phyloP scores from a whole-genome alignment of 75 land plant genomes.

The Cunninghamia lanceolata region DNA sequence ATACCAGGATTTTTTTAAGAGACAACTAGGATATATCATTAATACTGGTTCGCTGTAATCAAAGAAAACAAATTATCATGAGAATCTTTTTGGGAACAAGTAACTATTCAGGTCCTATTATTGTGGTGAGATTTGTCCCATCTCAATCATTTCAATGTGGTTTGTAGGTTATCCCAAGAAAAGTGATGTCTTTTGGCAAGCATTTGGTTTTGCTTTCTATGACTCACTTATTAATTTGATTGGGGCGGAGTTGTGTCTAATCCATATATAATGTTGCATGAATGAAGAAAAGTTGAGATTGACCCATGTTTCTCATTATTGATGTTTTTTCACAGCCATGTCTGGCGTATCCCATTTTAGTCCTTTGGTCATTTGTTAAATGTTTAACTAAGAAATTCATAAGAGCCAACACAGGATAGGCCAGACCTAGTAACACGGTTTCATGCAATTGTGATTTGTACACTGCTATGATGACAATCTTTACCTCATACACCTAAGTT shows the following conservation, averaged over 20 bases:
- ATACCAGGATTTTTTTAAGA: not conserved
- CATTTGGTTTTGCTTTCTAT: not conserved
- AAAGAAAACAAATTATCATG: not conserved
- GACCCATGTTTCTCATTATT: not conserved
- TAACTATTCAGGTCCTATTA: not conserved
- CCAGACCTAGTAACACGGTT: not conserved
- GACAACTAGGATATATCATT: not conserved
- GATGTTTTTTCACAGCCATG: not conserved
- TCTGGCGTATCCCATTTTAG: not conserved
- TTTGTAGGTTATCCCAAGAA: not conserved
- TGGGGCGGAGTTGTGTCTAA: not conserved
- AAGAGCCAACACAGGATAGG: not conserved
- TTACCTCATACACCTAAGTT: not conserved
- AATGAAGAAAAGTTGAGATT: not conserved
- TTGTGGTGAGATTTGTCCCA: constrained; percentile 6
- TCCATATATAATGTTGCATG: not conserved
- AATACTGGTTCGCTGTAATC: not conserved
- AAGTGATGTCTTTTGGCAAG: no score
- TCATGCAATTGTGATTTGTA: not conserved
- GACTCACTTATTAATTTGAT: not conserved
- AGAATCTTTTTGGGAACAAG: not conserved
- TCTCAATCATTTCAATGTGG: not conserved
- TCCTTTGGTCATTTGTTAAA: not conserved
- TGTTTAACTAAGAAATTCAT: not conserved
- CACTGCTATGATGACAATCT: not conserved